Evolutionary conservation across 176 grass and related monocot genomes (phyloP).

Genomic region (Poa annua): DNA sequence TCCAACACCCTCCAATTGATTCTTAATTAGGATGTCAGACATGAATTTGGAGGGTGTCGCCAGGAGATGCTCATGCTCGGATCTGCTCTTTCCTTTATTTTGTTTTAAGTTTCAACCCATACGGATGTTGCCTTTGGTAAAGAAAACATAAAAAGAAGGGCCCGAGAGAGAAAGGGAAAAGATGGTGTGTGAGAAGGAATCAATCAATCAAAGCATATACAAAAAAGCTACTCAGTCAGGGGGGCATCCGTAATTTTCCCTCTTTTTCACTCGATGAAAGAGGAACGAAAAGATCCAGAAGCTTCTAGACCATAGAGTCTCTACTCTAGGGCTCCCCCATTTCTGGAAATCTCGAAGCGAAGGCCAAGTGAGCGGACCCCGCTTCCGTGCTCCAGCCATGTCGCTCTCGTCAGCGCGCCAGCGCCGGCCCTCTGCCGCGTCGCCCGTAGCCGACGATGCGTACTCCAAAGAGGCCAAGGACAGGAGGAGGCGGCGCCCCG

Average conservation of each 20-base stretch:
- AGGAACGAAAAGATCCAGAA: conserved; percentile 34
- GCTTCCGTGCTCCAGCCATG: conserved; percentile 45
- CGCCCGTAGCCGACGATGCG: conserved; percentile 48
- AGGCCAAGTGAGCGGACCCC: not conserved
- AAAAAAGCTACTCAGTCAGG: not conserved
- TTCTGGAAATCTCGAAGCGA: not conserved
- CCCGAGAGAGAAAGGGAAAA: not conserved
- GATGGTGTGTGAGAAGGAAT: not conserved
- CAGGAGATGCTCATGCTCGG: too few relatives aligned
- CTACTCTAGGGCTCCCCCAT: not conserved
- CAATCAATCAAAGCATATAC: not conserved
- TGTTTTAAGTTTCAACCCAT: conserved; percentile 25
- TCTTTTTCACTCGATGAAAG: conserved; percentile 8
- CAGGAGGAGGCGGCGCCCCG: conserved; percentile 29
- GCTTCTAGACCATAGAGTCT: conserved; percentile 29
- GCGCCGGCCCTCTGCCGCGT: conserved; percentile 53
- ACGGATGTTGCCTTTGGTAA: not conserved
- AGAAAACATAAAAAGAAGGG: not conserved
- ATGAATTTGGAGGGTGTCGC: too few relatives aligned
- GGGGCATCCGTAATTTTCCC: conserved; percentile 21
- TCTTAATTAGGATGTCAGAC: too few relatives aligned
- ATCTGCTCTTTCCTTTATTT: not conserved
- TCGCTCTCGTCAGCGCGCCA: conserved; percentile 70
- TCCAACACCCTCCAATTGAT: too few relatives aligned
- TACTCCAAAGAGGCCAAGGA: conserved; percentile 85